These are phyloP conservation scores for Ilex paraguariensis DNA, from an alignment of 305 asterid genomes.

Conservation along the genomic window DNA sequence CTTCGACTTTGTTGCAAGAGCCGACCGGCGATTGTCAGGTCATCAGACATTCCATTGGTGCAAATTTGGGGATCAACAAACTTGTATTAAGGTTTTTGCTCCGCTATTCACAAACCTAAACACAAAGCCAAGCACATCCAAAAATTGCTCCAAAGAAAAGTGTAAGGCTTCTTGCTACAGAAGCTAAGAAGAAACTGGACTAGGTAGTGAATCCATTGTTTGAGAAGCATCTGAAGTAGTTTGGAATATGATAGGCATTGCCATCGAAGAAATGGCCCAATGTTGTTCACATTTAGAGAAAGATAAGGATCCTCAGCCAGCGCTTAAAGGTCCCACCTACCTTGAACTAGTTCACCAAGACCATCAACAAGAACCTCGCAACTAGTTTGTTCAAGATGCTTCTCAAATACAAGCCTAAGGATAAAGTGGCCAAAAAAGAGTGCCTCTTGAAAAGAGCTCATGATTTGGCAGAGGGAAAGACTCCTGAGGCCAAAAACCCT, in stretches of 20 bases:
- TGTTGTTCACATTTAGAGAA: slow-evolving; percentile 71
- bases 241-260: slow-evolving; percentile 81
- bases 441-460: slow-evolving; percentile 82
- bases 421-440: slow-evolving; percentile 76
- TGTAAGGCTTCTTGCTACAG: slow-evolving; percentile 41
- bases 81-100: too few relatives aligned
- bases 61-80: too few relatives aligned
- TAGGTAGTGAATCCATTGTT: slow-evolving; percentile 73
- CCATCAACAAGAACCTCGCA: slow-evolving; percentile 71
- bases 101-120: too few relatives aligned
- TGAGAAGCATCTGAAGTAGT: slow-evolving; percentile 83
- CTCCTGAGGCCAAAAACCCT: slow-evolving; percentile 76
- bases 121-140: too few relatives aligned
- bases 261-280: slow-evolving; percentile 91
- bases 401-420: slow-evolving; percentile 85
- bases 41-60: too few relatives aligned
- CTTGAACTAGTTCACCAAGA: slow-evolving; percentile 80
- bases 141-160: slow-evolving; percentile 65
- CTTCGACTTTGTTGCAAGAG: too few relatives aligned
- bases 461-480: slow-evolving; percentile 83
- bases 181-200: slow-evolving; percentile 55
- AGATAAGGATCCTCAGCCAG: slow-evolving; percentile 75
- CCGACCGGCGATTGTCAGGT: too few relatives aligned
- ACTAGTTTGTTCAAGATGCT: slow-evolving; percentile 48
- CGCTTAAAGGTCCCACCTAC: slow-evolving; percentile 91